Evolutionary conservation across 495 filamentous ascomycete genomes (phyloP).

Genomic region (Saxispiralis lemnorum): DNA sequence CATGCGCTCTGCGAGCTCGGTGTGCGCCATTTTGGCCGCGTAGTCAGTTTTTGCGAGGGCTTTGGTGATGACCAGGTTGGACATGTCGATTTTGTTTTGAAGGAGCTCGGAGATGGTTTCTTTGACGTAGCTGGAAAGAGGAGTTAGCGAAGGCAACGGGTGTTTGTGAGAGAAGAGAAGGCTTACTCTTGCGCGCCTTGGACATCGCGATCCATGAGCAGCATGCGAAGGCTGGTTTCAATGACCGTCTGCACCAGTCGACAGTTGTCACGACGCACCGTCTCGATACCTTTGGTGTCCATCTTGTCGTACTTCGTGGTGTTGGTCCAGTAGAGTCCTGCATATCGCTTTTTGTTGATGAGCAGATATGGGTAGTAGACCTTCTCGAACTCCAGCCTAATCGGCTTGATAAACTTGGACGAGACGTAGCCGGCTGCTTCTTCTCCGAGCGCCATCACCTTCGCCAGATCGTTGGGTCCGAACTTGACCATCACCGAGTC

Average conservation of each 20-base stretch:
- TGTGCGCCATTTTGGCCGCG: conserved; percentile 78
- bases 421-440: conserved; percentile 81
- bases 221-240: conserved; percentile 86
- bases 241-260: conserved; percentile 90
- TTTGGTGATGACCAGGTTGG: conserved; percentile 96
- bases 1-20: conserved; percentile 88
- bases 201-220: conserved; percentile 82
- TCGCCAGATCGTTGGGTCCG: conserved; percentile 61
- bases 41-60: conserved; percentile 75
- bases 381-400: conserved; percentile 99
- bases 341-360: conserved; percentile 99
- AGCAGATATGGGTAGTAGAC: conserved; percentile 96
- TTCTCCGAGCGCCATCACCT: conserved; percentile 84
- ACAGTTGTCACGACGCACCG: conserved; percentile 91
- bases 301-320: conserved; percentile 96
- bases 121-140: conserved; percentile 65
- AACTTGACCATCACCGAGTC: conserved; percentile 99
- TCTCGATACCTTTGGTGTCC: conserved; percentile 99
- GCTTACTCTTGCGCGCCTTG: conserved; percentile 83
- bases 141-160: neutral
- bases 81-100: conserved; percentile 98
- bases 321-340: conserved; percentile 90
- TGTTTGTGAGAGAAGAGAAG: neutral
- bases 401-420: conserved; percentile 78
- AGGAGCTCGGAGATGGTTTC: conserved; percentile 85